Evolutionary conservation across 1,139 yeast genomes (phyloP).

Genomic region (Pichia sp.): DNA sequence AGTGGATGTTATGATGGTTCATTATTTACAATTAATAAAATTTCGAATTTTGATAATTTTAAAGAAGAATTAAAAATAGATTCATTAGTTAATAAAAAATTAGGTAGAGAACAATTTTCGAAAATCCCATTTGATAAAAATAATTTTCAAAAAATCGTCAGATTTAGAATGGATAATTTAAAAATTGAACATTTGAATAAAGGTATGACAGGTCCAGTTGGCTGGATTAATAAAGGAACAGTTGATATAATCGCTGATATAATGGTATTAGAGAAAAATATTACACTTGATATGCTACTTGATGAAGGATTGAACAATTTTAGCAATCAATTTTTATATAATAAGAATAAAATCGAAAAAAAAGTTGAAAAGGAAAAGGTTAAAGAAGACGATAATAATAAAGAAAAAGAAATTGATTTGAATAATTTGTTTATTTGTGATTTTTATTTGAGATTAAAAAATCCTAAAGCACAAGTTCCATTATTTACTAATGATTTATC

Average conservation of each 20-base stretch:
- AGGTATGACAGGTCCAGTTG: constrained; percentile 91
- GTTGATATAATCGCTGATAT: constrained; percentile 93
- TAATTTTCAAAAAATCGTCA: constrained; percentile 61
- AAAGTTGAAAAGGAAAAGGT: constrained; percentile 25
- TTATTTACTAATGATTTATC: constrained; percentile 77
- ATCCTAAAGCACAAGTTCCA: constrained; percentile 86
- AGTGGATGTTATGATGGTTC: constrained; percentile 94
- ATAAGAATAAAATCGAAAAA: constrained; percentile 27
- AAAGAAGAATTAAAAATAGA: constrained; percentile 25
- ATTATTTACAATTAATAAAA: constrained; percentile 81
- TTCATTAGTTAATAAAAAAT: constrained; percentile 18
- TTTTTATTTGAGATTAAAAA: constrained; percentile 67
- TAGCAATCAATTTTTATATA: constrained; percentile 9
- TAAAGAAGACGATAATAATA: not conserved
- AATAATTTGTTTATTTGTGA: constrained; percentile 57
- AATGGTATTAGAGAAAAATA: constrained; percentile 62
- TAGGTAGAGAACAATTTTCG: constrained; percentile 17
- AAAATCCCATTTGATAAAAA: constrained; percentile 14
- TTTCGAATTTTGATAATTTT: constrained; percentile 50
- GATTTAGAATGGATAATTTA: constrained; percentile 78
- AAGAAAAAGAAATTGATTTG: constrained; percentile 17
- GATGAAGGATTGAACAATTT: constrained; percentile 12
- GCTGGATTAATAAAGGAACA: constrained; percentile 89
- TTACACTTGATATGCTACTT: constrained; percentile 16
- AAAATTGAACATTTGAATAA: constrained; percentile 83